phyloP scores from a whole-genome alignment of 306 rosid genomes.

The Gleditsia sinensis region DNA sequence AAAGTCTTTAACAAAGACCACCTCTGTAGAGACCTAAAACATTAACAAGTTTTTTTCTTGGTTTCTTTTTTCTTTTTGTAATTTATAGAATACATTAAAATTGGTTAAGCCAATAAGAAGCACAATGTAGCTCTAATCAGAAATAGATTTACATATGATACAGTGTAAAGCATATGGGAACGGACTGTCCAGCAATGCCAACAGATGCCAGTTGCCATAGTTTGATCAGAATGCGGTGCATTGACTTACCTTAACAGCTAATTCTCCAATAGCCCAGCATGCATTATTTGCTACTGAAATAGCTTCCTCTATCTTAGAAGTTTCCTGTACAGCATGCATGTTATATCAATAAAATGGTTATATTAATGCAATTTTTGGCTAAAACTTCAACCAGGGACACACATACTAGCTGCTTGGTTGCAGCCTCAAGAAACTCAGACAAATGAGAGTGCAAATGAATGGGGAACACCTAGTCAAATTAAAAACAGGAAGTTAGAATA shows the following conservation, averaged over 20 bases:
- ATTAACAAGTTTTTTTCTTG: neutral
- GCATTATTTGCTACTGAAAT: constrained; percentile 98
- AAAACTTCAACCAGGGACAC: constrained; percentile 18
- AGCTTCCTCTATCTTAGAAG: constrained; percentile 76
- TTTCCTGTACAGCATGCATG: constrained; percentile 55
- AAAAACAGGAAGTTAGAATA: constrained; percentile 14
- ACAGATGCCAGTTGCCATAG: constrained; percentile 12
- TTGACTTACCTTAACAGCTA: constrained; percentile 84
- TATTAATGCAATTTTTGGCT: constrained; percentile 5
- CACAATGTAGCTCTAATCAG: neutral
- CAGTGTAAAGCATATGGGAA: constrained; percentile 1
- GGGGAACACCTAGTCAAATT: constrained; percentile 71
- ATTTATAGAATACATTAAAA: neutral
- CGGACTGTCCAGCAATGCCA: constrained; percentile 25
- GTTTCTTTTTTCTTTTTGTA: neutral
- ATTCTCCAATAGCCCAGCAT: constrained; percentile 98
- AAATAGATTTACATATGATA: neutral
- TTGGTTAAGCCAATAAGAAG: neutral
- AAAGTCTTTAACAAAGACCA: neutral
- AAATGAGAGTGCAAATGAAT: constrained; percentile 79
- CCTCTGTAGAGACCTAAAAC: neutral
- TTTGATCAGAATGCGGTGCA: constrained; percentile 28
- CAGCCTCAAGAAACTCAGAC: constrained; percentile 80
- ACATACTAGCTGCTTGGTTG: constrained; percentile 90
- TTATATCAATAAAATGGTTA: constrained; percentile 30